phyloP scores from a whole-genome alignment of 345 rosid genomes.

The Boechera retrofracta region DNA sequence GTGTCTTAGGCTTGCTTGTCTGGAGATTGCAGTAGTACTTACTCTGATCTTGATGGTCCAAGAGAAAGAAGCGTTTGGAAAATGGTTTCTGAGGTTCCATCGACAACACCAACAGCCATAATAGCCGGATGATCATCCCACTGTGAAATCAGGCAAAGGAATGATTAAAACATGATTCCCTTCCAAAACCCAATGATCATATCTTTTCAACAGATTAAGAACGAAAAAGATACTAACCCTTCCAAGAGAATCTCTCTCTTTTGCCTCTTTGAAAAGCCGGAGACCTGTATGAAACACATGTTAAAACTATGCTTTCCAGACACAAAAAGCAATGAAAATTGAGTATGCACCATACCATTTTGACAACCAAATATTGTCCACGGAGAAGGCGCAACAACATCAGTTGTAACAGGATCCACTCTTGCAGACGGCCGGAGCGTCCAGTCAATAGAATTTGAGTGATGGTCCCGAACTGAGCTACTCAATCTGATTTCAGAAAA shows the following conservation, averaged over 20 bases:
- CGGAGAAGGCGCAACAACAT: conserved; percentile 92
- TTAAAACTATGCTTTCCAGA: conserved; percentile 11
- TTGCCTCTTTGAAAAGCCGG: conserved; percentile 90
- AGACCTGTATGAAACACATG: conserved; percentile 61
- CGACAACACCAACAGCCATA: conserved; percentile 96
- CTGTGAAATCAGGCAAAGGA: conserved; percentile 45
- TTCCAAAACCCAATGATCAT: neutral
- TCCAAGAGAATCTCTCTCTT: conserved; percentile 72
- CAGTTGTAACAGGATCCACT: conserved; percentile 66
- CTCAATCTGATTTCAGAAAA: conserved; percentile 56
- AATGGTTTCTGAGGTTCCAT: conserved; percentile 90
- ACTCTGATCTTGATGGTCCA: conserved; percentile 96
- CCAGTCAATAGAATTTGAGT: conserved; percentile 71
- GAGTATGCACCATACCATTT: conserved; percentile 58
- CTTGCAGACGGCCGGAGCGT: conserved; percentile 59
- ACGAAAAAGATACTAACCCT: conserved; percentile 56
- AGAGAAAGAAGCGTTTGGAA: conserved; percentile 95
- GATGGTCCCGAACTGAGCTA: conserved; percentile 60
- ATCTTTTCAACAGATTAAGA: conserved; percentile 2
- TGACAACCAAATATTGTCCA: conserved; percentile 98
- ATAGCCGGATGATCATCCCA: conserved; percentile 99
- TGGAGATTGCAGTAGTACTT: conserved; percentile 38
- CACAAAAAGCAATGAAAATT: neutral
- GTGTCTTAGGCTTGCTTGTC: neutral
- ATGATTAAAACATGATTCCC: conserved; percentile 4